Evolutionary conservation across 768 basidiomycete species (phyloP), one percentile per base, ranked within the genome.

Genomic region (Rhodotorula diobovata): DNA sequence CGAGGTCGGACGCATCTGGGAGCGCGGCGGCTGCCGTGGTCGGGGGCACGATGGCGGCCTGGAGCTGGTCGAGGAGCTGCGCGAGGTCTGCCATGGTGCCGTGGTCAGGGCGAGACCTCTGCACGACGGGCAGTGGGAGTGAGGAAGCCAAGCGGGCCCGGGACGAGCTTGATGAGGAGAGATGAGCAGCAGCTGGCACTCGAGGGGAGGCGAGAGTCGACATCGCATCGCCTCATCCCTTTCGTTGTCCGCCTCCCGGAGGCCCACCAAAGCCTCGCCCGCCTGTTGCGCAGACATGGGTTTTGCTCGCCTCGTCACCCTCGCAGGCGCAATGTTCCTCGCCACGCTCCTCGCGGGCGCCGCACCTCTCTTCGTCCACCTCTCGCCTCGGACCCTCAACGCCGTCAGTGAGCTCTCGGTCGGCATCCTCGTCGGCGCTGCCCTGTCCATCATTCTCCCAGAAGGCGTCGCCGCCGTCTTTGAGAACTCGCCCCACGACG

Each of bases 391-490:
- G 85, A 84, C n/a, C 20, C 14, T 72, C 56, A 16, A n/a, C 6
- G 37, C 25, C 5, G 25, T 57, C 32, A 11, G 32, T 2, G 45
- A 34, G 18, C 32, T 61, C 30, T n/a, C 35, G 25, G n/a, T 48
- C 35, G 25, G 28, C 35, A 34, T 45, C 46, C 84, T 98, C 28
- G 84, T 96, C 23, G 94, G 94, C 8, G 89, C 94, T 5, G 92
- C 91, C 0, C 81, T 97, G 72, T 91, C 91, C 21, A 87, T 98
- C 35, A 91, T 97, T 73, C 88, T 97, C 63, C 94, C 95, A 48
- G 94, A 96, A 90, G 93, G 81, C 79, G 89, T 87, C 66, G 63
- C 68, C 10, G 68, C 76, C 28, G 56, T 75, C 6, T 70, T 77
- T 34, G 75, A 71, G 16, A 48, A n/a, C 34, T 15, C 12, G 39